Conservation (phyloP, 768 basidiomycete species). For the Rhizopogon vulgaris region DNA sequence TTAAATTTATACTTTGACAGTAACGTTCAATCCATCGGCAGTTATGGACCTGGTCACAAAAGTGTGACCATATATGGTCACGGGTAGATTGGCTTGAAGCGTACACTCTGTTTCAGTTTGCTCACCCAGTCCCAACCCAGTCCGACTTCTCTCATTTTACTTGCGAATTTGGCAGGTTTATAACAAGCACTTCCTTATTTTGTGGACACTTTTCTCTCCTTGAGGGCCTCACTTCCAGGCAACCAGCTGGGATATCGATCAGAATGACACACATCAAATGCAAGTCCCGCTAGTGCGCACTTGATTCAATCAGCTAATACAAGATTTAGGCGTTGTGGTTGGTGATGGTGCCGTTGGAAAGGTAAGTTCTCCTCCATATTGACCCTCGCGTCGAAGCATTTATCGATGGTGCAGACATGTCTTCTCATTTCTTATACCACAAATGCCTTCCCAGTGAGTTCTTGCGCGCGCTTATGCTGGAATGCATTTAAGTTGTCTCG, state of each 20-base stretch:
- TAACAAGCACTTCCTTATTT: constrained; percentile 10
- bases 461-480: constrained; percentile 4
- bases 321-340: constrained; percentile 82
- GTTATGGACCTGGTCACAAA: no score
- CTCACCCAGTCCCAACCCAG: neutral
- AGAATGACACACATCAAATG: constrained; percentile 88
- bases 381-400: constrained; percentile 1
- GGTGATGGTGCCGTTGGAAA: constrained; percentile 99
- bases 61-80: neutral
- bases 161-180: constrained; percentile 10
- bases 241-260: constrained; percentile 6
- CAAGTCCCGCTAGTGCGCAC: constrained; percentile 30
- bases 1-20: no score
- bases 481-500: constrained; percentile 10
- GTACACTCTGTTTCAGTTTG: neutral
- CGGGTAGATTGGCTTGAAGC: no score
- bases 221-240: constrained; percentile 1
- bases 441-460: constrained; percentile 87
- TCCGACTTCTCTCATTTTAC: constrained; percentile 1
- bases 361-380: constrained; percentile 40
- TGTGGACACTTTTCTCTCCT: constrained; percentile 1
- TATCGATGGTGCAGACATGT: constrained; percentile 67
- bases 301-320: constrained; percentile 25
- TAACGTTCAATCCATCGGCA: no score
- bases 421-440: constrained; percentile 99